phyloP scores from a whole-genome alignment of 139 green algal genomes.

The Micractinium conductrix region DNA sequence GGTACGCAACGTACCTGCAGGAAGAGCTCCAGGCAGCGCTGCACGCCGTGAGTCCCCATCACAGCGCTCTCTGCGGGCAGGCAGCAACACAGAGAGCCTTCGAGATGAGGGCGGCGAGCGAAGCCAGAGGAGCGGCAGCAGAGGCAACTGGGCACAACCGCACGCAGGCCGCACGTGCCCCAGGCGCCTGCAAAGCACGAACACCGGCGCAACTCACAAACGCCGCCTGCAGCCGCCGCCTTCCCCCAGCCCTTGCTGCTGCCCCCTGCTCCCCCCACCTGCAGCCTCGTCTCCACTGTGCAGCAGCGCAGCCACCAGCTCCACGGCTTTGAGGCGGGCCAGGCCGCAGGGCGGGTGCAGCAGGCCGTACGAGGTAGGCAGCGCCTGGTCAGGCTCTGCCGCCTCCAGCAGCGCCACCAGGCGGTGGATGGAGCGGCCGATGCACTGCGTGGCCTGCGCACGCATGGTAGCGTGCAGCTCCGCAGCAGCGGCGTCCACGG shows the following conservation, averaged over 20 bases:
- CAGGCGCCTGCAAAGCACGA: too few species aligned
- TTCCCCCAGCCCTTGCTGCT: not conserved
- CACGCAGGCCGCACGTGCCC: not conserved
- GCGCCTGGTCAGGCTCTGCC: not conserved
- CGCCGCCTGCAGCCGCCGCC: too few species aligned
- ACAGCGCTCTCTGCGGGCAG: conserved; percentile 40
- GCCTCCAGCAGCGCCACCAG: conserved; percentile 67
- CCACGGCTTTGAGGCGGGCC: conserved; percentile 76
- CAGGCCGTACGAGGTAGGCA: conserved; percentile 83
- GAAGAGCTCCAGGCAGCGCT: conserved; percentile 77
- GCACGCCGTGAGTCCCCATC: conserved; percentile 59
- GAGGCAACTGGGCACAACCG: not conserved
- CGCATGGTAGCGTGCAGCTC: conserved; percentile 37
- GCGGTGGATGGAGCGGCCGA: conserved; percentile 54
- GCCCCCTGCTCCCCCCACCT: not conserved
- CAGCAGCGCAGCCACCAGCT: conserved; percentile 83
- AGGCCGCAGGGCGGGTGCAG: conserved; percentile 77
- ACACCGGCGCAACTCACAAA: too few species aligned
- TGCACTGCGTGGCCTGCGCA: conserved; percentile 42
- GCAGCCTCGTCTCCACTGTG: conserved; percentile 62
- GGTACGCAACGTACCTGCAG: too few species aligned
- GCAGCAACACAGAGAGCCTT: not conserved
- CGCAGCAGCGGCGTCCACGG: conserved; percentile 9
- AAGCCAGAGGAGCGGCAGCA: not conserved
- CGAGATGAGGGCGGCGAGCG: too few species aligned